Evolutionary conservation across 345 rosid species (phyloP).

Genomic region (Hirschfeldia incana): DNA sequence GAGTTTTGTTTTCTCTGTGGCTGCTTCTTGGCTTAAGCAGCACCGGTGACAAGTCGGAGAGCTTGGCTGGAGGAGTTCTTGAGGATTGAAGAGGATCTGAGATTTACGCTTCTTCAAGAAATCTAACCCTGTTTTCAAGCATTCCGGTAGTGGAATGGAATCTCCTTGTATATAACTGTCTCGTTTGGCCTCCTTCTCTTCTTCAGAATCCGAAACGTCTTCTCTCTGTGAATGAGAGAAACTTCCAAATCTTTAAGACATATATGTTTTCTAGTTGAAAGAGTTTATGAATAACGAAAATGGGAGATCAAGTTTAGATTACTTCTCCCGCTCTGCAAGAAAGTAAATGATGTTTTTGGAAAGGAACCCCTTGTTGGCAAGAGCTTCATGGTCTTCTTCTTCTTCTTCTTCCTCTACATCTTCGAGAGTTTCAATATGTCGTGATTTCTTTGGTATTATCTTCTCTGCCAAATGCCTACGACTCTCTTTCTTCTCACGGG

Average conservation of each 20-base stretch:
- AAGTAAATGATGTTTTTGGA: constrained; percentile 67
- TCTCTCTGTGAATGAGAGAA: constrained; percentile 51
- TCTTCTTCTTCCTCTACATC: constrained; percentile 49
- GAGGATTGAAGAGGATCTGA: constrained; percentile 74
- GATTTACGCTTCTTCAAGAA: constrained; percentile 81
- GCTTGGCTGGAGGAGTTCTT: constrained; percentile 88
- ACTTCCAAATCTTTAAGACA: neutral
- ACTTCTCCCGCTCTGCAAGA: constrained; percentile 87
- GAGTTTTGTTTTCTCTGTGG: constrained; percentile 13
- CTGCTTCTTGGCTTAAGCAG: constrained; percentile 22
- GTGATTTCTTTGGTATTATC: constrained; percentile 49
- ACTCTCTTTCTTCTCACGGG: constrained; percentile 73
- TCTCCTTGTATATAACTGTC: constrained; percentile 69
- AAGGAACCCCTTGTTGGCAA: constrained; percentile 65
- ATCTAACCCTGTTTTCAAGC: constrained; percentile 69
- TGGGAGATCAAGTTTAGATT: neutral
- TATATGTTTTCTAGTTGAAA: neutral
- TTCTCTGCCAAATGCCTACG: constrained; percentile 65
- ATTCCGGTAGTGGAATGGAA: constrained; percentile 67
- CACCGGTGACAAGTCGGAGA: constrained; percentile 64
- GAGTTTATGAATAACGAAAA: neutral
- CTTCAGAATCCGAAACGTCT: constrained; percentile 59
- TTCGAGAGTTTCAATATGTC: constrained; percentile 30
- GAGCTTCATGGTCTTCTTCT: constrained; percentile 44
- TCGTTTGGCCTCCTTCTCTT: constrained; percentile 41